Conservation (phyloP, 352 stramenopile species). For the Globisporangium megalacanthum region DNA sequence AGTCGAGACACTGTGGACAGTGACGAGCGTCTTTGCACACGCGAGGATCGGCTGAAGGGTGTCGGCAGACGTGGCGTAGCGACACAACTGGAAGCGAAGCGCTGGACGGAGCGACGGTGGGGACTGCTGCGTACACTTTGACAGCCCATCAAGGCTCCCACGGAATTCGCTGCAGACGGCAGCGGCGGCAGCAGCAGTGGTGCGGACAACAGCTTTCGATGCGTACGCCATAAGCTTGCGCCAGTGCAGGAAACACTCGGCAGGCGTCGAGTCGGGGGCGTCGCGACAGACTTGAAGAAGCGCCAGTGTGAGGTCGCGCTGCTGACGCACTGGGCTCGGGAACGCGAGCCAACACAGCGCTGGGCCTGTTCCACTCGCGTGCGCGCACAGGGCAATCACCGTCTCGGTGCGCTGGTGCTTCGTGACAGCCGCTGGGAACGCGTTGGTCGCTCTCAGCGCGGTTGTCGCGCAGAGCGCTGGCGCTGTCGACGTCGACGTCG, state of each 20-base stretch:
- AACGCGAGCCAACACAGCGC: slow-evolving; percentile 43
- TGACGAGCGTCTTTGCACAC: slow-evolving; percentile 21
- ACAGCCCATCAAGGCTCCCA: slow-evolving; percentile 17
- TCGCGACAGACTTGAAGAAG: slow-evolving; percentile 29
- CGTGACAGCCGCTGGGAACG: slow-evolving; percentile 8
- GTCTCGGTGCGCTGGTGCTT: slow-evolving; percentile 13
- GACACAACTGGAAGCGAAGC: slow-evolving; percentile 27
- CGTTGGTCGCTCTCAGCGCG: slow-evolving; percentile 16
- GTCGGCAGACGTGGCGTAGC: slow-evolving; percentile 6
- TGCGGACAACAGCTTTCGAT: slow-evolving; percentile 15
- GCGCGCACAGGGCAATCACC: slow-evolving; percentile 25
- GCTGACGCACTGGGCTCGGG: slow-evolving; percentile 19
- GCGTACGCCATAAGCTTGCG: slow-evolving; percentile 21
- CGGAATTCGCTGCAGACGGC: slow-evolving; percentile 16
- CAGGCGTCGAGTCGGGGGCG: slow-evolving; percentile 21
- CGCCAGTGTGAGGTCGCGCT: slow-evolving; percentile 16
- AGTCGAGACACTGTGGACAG: slow-evolving; percentile 11
- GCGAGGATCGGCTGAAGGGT: slow-evolving; percentile 15
- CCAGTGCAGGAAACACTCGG: slow-evolving; percentile 33
- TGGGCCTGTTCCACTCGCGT: slow-evolving; percentile 15
- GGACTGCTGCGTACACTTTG: slow-evolving; percentile 24
- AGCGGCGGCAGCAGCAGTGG: slow-evolving; percentile 6
- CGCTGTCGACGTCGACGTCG: slow-evolving; percentile 9
- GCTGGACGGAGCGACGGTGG: slow-evolving; percentile 15
- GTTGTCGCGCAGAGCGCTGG: slow-evolving; percentile 29